Evolutionary conservation across 352 stramenopile species (phyloP).

Genomic region (Phytophthora pistaciae): DNA sequence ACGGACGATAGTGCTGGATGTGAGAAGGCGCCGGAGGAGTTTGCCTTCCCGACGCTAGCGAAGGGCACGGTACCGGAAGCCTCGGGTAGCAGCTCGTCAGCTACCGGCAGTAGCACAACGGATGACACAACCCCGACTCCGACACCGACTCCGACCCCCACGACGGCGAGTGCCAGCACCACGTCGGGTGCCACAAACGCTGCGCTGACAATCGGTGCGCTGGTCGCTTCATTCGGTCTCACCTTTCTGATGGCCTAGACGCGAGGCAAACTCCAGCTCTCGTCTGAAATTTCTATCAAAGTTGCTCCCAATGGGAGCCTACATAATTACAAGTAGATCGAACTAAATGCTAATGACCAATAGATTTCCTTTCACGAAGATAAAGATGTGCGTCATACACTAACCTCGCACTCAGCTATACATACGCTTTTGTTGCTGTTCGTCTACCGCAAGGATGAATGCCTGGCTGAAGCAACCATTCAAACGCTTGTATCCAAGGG

Average conservation of each 20-base stretch:
- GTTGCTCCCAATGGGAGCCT: background rate
- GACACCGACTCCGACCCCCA: background rate
- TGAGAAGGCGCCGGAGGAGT: background rate
- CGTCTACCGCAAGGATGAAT: too few species aligned
- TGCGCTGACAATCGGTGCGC: conserved; percentile 13
- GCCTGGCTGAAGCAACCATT: too few species aligned
- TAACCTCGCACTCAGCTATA: too few species aligned
- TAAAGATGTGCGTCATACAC: background rate
- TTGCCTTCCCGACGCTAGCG: conserved; percentile 23
- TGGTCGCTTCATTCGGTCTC: conserved; percentile 18
- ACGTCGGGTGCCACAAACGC: conserved; percentile 9
- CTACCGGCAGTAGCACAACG: conserved; percentile 15
- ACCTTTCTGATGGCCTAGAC: conserved; percentile 28
- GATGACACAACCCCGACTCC: background rate
- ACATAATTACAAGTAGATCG: background rate
- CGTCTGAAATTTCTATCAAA: background rate
- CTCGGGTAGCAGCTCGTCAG: background rate
- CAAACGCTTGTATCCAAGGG: too few species aligned
- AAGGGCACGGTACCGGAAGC: conserved; percentile 24
- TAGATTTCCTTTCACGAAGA: background rate
- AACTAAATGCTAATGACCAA: background rate
- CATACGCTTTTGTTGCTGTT: too few species aligned
- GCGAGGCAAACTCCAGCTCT: background rate
- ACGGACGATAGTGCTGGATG: conserved; percentile 17
- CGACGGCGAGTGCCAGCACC: background rate